A percentile compares a stretch with the other conserved stretches of the same genome.
phyloP scores from a whole-genome alignment of 2,329 filamentous ascomycete species.

The Aspergillus pseudoterreus region DNA sequence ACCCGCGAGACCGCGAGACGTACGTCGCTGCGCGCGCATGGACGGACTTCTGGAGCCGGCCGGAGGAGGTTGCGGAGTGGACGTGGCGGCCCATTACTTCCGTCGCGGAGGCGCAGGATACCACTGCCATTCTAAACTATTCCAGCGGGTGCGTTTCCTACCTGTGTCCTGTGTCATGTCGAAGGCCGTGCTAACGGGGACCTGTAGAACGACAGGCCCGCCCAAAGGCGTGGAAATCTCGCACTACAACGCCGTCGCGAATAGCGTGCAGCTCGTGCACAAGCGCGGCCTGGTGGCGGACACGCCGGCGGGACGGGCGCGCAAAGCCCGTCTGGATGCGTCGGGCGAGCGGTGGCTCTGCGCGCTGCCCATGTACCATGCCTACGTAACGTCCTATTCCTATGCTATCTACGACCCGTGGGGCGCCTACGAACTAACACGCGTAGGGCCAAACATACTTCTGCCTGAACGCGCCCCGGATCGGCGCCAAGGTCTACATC shows the following conservation, averaged over 20 bases:
- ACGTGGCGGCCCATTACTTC: conserved; percentile 3
- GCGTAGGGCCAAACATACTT: conserved; percentile 6
- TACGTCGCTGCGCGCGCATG: neutral
- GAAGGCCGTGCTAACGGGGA: neutral
- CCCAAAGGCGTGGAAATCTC: conserved; percentile 9
- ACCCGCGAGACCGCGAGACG: conserved; percentile 1
- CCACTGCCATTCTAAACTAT: conserved; percentile 7
- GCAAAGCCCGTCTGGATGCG: conserved; percentile 1
- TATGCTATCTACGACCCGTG: too few relatives aligned
- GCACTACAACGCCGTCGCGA: conserved; percentile 9
- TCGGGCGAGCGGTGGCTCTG: conserved; percentile 7
- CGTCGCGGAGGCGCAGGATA: conserved; percentile 1
- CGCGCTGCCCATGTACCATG: conserved; percentile 9
- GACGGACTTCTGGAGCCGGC: conserved; percentile 4
- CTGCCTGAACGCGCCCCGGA: conserved; percentile 4
- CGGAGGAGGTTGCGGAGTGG: neutral
- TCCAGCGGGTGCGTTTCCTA: conserved; percentile 4
- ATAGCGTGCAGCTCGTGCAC: conserved; percentile 3
- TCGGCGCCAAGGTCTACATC: conserved; percentile 5
- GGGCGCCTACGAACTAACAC: neutral
- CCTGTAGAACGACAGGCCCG: conserved; percentile 6
- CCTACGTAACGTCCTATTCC: neutral
- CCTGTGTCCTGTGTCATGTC: too few relatives aligned
- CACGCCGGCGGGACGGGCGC: neutral
- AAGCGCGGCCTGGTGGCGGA: neutral